phyloP scores from a whole-genome alignment of 257 asterid genomes.

The Linaria vulgaris region DNA sequence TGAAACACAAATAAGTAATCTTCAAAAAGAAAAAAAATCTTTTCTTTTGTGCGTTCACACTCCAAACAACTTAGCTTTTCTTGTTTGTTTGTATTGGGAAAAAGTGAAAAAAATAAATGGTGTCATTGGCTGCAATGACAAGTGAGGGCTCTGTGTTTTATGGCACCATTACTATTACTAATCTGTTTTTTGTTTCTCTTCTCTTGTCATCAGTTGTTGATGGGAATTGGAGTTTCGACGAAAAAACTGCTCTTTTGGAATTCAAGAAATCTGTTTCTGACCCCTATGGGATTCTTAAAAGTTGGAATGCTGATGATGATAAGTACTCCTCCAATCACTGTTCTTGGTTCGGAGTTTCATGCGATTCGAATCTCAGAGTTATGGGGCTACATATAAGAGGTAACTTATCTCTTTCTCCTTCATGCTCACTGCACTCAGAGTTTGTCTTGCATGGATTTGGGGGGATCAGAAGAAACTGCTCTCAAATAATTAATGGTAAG shows the following conservation, averaged over 20 bases:
- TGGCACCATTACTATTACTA: conserved; percentile 27
- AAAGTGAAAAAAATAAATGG: conserved; percentile 30
- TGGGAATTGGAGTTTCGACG: conserved; percentile 29
- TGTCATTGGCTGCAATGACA: conserved; percentile 23
- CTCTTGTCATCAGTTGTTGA: conserved; percentile 31
- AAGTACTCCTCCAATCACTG: conserved; percentile 35
- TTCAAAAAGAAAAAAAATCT: neutral
- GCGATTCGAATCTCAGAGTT: conserved; percentile 36
- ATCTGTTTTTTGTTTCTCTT: conserved; percentile 23
- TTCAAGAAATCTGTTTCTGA: conserved; percentile 40
- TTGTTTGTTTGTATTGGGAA: conserved; percentile 12
- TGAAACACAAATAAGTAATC: neutral
- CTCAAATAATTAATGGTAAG: conserved; percentile 20
- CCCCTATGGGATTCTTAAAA: conserved; percentile 36
- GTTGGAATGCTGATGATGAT: conserved; percentile 37
- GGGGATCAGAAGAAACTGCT: conserved; percentile 34
- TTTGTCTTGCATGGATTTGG: conserved; percentile 34
- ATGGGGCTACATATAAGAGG: conserved; percentile 32
- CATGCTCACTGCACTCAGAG: conserved; percentile 28
- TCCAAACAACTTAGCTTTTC: neutral
- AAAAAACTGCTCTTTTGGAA: conserved; percentile 34
- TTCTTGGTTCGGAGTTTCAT: conserved; percentile 47
- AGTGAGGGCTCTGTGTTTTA: conserved; percentile 19
- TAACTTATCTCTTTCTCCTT: conserved; percentile 31
- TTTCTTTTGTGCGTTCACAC: conserved; percentile 3